These are phyloP conservation scores for Vaccinium vitisidaea DNA, from an alignment of 148 eudicot species.

Conservation along the genomic window DNA sequence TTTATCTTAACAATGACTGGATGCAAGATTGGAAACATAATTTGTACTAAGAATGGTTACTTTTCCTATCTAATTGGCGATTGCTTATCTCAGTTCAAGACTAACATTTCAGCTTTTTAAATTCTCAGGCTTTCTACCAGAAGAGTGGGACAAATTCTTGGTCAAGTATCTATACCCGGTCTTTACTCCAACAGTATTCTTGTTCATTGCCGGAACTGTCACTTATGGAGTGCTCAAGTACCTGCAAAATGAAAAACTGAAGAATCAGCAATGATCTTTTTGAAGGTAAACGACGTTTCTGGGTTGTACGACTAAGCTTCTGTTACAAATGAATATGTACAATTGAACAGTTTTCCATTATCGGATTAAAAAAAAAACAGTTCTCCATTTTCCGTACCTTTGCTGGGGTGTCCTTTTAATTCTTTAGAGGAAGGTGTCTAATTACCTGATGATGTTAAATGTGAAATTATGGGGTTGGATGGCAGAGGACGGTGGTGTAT, in stretches of 20 bases:
- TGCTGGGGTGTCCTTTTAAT: background rate
- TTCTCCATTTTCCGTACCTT: background rate
- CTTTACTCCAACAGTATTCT: conserved; percentile 83
- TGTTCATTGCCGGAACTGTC: conserved; percentile 78
- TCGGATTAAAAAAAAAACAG: background rate
- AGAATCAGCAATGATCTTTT: conserved; percentile 31
- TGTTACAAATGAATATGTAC: background rate
- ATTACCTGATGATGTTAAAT: background rate
- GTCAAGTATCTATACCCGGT: conserved; percentile 83
- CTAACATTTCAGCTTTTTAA: background rate
- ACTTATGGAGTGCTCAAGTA: conserved; percentile 70
- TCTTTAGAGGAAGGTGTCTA: background rate
- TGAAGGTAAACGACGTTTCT: background rate
- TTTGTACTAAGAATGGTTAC: background rate
- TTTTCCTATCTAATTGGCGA: background rate
- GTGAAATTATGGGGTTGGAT: background rate
- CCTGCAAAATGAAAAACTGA: conserved; percentile 57
- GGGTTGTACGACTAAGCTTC: background rate
- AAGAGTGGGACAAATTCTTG: conserved; percentile 62
- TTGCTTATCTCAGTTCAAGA: background rate
- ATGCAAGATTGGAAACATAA: background rate
- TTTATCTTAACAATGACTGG: background rate
- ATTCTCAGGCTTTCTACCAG: conserved; percentile 71
- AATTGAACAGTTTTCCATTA: background rate
- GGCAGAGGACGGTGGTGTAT: background rate